phyloP scores from a whole-genome alignment of 2,329 filamentous ascomycete genomes.

The Atkinsonella texensis region DNA sequence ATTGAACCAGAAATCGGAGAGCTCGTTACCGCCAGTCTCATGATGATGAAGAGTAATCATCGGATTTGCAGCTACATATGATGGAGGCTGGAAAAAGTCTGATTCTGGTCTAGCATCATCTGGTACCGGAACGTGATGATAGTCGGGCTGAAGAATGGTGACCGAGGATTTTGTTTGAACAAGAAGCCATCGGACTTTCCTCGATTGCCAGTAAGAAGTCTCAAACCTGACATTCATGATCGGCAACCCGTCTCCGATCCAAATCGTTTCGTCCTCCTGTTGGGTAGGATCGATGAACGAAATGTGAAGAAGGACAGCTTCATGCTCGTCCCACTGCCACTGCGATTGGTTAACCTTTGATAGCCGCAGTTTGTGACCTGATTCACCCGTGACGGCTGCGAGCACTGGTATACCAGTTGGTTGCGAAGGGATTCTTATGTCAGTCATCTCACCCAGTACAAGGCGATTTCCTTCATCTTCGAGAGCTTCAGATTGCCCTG shows the following conservation, averaged over 20 bases:
- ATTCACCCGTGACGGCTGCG: conserved; percentile 41
- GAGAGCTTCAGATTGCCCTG: conserved; percentile 16
- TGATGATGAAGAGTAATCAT: conserved; percentile 39
- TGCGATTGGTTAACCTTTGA: conserved; percentile 35
- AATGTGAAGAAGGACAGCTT: conserved; percentile 34
- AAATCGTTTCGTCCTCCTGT: conserved; percentile 37
- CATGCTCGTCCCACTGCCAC: conserved; percentile 41
- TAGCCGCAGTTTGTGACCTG: conserved; percentile 46
- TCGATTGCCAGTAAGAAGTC: conserved; percentile 23
- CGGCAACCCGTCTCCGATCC: conserved; percentile 39
- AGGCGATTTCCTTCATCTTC: conserved; percentile 27
- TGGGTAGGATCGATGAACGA: conserved; percentile 28
- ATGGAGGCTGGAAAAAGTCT: conserved; percentile 21
- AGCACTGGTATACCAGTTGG: conserved; percentile 23
- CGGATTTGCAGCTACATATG: conserved; percentile 43
- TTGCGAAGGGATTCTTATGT: conserved; percentile 21
- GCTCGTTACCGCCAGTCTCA: conserved; percentile 40
- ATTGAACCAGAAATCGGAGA: conserved; percentile 55
- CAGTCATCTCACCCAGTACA: conserved; percentile 41
- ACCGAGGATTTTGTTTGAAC: conserved; percentile 42
- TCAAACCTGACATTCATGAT: conserved; percentile 41
- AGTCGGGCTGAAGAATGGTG: conserved; percentile 38
- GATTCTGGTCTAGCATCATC: conserved; percentile 7
- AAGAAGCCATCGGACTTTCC: conserved; percentile 36
- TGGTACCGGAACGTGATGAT: conserved; percentile 26